These are phyloP conservation scores for Magnaporthiopsis rhizophila DNA, from an alignment of 2,329 filamentous ascomycete genomes.

Conservation along the genomic window DNA sequence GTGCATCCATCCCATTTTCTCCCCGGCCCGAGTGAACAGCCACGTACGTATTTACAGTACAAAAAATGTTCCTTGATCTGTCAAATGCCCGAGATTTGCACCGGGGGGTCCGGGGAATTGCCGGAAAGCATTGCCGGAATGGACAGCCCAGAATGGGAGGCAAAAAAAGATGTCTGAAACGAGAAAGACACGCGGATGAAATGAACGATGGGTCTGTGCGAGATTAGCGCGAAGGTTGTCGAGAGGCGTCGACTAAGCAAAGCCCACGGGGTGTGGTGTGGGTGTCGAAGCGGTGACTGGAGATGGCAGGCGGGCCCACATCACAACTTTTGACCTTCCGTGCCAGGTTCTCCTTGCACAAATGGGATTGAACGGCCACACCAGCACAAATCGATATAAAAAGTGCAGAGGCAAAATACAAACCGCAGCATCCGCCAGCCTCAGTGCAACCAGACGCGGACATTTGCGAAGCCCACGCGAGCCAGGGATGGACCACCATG, in stretches of 20 bases:
- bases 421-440: background rate
- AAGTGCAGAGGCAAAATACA: background rate
- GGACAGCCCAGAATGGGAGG: background rate
- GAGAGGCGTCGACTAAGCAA: background rate
- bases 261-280: background rate
- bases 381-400: no score
- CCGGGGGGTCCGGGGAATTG: background rate
- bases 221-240: background rate
- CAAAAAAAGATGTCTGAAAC: background rate
- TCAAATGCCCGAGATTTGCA: slow-evolving; percentile 2
- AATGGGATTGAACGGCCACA: no score
- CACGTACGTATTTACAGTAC: no score
- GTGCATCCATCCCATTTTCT: no score
- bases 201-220: slow-evolving; percentile 2
- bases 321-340: no score
- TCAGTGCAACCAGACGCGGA: background rate
- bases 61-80: no score
- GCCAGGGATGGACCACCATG: no score
- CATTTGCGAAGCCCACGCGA: background rate
- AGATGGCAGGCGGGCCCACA: no score
- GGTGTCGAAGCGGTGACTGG: no score
- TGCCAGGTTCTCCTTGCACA: no score
- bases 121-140: background rate
- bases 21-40: no score
- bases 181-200: background rate